A percentile compares a stretch with the other conserved stretches of the same genome.
These are phyloP conservation scores for Corinectria fuckeliana DNA, from an alignment of 2,329 filamentous ascomycete species.

Conservation along the genomic window DNA sequence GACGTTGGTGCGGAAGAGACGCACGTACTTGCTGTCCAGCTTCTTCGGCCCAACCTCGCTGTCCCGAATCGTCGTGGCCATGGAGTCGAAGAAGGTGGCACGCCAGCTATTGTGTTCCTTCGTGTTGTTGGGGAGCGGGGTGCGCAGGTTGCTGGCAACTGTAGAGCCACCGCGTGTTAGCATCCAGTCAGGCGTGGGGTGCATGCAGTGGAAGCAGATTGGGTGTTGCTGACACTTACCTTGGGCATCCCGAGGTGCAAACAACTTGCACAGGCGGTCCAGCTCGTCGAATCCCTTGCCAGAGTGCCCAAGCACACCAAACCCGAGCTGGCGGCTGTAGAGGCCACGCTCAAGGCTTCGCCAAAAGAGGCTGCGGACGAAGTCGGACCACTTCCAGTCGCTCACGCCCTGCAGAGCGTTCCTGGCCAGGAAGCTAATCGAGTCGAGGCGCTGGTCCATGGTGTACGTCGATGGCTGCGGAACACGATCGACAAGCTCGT, in stretches of 20 bases:
- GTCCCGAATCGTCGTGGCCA: conserved; percentile 4
- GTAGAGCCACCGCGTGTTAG: neutral
- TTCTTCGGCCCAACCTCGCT: neutral
- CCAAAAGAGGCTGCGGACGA: conserved; percentile 20
- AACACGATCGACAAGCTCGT: conserved; percentile 17
- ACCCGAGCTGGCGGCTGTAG: conserved; percentile 12
- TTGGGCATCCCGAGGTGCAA: neutral
- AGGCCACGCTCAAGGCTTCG: conserved; percentile 10
- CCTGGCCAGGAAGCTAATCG: conserved; percentile 8
- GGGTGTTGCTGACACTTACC: neutral
- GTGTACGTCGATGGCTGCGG: neutral
- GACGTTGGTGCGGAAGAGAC: conserved; percentile 11
- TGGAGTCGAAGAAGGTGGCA: conserved; percentile 8
- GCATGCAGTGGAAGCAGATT: neutral
- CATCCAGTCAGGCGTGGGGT: neutral
- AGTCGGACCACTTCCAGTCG: conserved; percentile 21
- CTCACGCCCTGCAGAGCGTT: conserved; percentile 16
- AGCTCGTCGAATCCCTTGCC: conserved; percentile 13
- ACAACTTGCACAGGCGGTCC: conserved; percentile 12
- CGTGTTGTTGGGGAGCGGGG: conserved; percentile 13
- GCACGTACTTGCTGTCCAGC: neutral
- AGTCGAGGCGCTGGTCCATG: conserved; percentile 3
- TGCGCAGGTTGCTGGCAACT: neutral
- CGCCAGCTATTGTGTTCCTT: conserved; percentile 20
- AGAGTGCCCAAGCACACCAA: conserved; percentile 14